These are phyloP conservation scores for Aspergillus fijiensis DNA, from an alignment of 2,329 filamentous ascomycete species.

Conservation along the genomic window DNA sequence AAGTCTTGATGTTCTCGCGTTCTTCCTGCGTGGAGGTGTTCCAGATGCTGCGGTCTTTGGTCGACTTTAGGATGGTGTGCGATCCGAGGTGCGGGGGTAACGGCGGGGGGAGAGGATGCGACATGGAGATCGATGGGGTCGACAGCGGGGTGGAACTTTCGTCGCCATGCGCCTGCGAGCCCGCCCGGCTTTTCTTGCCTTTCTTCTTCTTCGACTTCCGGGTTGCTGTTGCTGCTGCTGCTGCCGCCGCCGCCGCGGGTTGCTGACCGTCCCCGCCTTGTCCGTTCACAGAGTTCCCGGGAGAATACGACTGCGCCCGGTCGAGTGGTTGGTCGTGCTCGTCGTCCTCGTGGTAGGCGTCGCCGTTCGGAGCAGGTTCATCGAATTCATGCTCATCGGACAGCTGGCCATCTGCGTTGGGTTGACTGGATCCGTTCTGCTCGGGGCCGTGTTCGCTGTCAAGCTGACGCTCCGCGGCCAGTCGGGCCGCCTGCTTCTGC, in stretches of 20 bases:
- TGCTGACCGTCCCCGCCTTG: constrained; percentile 19
- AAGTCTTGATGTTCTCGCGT: constrained; percentile 94
- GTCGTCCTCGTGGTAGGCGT: constrained; percentile 58
- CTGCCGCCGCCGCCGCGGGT: constrained; percentile 22
- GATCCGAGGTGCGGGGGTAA: constrained; percentile 45
- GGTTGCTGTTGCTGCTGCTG: constrained; percentile 17
- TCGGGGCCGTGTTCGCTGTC: constrained; percentile 31
- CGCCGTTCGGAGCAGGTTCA: constrained; percentile 49
- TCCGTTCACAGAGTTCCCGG: constrained; percentile 19
- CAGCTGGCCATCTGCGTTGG: constrained; percentile 27
- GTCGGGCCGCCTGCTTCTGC: constrained; percentile 75
- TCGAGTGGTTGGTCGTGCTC: constrained; percentile 33
- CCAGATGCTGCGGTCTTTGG: constrained; percentile 84
- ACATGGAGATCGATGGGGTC: constrained; percentile 46
- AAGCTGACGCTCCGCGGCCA: constrained; percentile 56
- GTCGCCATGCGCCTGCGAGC: constrained; percentile 38
- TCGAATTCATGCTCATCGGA: constrained; percentile 35
- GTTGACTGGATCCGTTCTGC: constrained; percentile 37
- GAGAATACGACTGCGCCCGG: constrained; percentile 34
- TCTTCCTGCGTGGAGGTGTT: constrained; percentile 93
- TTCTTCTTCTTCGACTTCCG: constrained; percentile 46
- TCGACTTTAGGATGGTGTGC: constrained; percentile 48
- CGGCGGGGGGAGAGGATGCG: constrained; percentile 44
- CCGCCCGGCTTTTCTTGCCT: constrained; percentile 37
- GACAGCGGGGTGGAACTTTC: constrained; percentile 41